Base-by-base conservation (phyloP, 352 stramenopile species). In the Blastocystis sp. region DNA sequence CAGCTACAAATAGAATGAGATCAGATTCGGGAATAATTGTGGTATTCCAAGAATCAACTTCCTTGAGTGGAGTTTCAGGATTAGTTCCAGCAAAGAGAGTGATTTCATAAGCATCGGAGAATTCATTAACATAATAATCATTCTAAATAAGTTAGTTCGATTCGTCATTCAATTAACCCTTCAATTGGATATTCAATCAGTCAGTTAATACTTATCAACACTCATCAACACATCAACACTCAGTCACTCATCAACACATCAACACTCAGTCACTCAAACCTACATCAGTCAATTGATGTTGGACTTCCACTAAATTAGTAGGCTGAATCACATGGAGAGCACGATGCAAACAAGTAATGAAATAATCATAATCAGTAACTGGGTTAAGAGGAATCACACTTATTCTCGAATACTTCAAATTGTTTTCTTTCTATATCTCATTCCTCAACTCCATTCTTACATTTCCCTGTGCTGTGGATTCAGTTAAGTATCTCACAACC, bases 341-440 rank as follows among this genome's bases (percentile, higher is more conserved):
- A 1, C 42, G 33, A 40, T 84, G 40, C 9, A 84, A 37, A 35
- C 51, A 58, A 19, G 73, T 53, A 15, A 64, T 24, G 30, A 84
- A 84, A 37, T 84, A 84, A 37, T 84, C 73, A 42, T 84, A 84
- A 27, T 84, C 73, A 13, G 44, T 69, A 22, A 84, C 73, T n/a
- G 48, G 19, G 30, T 84, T 84, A 5, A 84, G 22, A 11, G 73
- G 73, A 44, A 84, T 48, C 0, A 84, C 15, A 19, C 24, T 35
- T 17, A 84, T 42, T n/a, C 73, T 54, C 11, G 51, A 68, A 57
- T 84, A 84, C 51, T 84, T 58, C 51, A 78, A 56, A 19, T 64
- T 56, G 6, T 84, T 84, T 15, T 58, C 30, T 24, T 84, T 44
- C 64, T 76, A 48, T 44, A 51, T 48, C 24, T 53, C 64, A 53